Percentiles rank a stretch among this genome's conserved stretches.
phyloP scores from a whole-genome alignment of 306 rosid species.

The Inga laurina region DNA sequence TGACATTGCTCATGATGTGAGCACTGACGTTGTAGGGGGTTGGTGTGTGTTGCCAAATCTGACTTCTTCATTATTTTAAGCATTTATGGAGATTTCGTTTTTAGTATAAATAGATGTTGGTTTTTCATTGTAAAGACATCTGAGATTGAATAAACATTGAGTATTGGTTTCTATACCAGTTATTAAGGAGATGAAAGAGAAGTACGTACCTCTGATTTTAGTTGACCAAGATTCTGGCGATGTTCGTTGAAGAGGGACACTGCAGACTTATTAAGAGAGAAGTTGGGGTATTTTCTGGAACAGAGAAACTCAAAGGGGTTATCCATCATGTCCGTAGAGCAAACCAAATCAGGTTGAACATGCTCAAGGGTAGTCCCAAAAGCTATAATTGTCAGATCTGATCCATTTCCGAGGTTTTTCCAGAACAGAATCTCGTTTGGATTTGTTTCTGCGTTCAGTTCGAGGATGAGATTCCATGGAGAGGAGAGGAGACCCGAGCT shows the following conservation, averaged over 20 bases:
- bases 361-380: slow-evolving; percentile 36
- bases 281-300: background rate
- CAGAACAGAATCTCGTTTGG: background rate
- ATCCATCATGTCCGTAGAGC: slow-evolving; percentile 28
- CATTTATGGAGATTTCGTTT: no score
- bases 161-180: no score
- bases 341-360: slow-evolving; percentile 23
- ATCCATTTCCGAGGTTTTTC: background rate
- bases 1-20: no score
- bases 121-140: no score
- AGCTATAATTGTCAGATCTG: slow-evolving; percentile 33
- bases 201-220: slow-evolving; percentile 50
- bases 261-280: slow-evolving; percentile 41
- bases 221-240: background rate
- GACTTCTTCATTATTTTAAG: no score
- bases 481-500: slow-evolving; percentile 35
- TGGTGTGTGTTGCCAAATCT: no score
- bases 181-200: background rate
- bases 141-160: no score
- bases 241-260: slow-evolving; percentile 30
- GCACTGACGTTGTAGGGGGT: no score
- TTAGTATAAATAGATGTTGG: no score
- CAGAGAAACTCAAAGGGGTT: slow-evolving; percentile 49
- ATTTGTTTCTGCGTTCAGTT: background rate
- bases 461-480: slow-evolving; percentile 35